Evolutionary conservation across 2,329 filamentous ascomycete species (phyloP).

Genomic region (Exophiala sp.): DNA sequence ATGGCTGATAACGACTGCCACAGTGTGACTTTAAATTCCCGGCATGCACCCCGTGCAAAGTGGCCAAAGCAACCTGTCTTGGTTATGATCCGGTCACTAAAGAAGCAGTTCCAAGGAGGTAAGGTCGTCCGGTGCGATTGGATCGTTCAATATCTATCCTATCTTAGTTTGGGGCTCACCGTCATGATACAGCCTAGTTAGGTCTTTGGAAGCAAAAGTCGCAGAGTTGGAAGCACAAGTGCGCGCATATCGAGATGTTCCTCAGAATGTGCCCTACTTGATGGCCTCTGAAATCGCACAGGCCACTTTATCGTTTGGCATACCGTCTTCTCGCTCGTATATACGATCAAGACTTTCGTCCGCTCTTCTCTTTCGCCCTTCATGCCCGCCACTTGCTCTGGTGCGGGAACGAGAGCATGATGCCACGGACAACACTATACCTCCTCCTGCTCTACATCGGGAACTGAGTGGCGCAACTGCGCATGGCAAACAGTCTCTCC

Average conservation of each 20-base stretch:
- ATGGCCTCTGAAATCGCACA: conserved; percentile 1
- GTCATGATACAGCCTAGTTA: background rate
- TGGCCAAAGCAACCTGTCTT: background rate
- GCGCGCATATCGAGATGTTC: background rate
- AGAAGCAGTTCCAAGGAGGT: conserved; percentile 3
- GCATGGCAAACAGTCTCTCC: conserved; percentile 33
- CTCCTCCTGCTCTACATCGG: background rate
- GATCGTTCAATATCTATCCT: too few relatives aligned
- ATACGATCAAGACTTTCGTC: background rate
- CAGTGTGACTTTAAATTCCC: conserved; percentile 3
- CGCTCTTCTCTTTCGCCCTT: conserved; percentile 8
- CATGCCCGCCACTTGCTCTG: conserved; percentile 11
- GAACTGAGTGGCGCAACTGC: conserved; percentile 27
- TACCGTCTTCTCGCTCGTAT: background rate
- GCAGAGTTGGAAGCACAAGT: conserved; percentile 1
- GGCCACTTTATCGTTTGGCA: conserved; percentile 1
- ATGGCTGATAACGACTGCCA: background rate
- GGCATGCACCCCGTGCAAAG: background rate
- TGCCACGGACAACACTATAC: background rate
- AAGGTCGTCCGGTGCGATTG: background rate
- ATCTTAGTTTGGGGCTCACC: background rate
- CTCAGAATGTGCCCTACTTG: background rate
- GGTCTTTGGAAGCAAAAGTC: background rate
- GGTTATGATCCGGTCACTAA: conserved; percentile 2
- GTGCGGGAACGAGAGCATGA: conserved; percentile 3